Evolutionary conservation across 257 asterid species (phyloP), one percentile per base, ranked within the genome.

Genomic region (Rauvolfia tetraphylla): DNA sequence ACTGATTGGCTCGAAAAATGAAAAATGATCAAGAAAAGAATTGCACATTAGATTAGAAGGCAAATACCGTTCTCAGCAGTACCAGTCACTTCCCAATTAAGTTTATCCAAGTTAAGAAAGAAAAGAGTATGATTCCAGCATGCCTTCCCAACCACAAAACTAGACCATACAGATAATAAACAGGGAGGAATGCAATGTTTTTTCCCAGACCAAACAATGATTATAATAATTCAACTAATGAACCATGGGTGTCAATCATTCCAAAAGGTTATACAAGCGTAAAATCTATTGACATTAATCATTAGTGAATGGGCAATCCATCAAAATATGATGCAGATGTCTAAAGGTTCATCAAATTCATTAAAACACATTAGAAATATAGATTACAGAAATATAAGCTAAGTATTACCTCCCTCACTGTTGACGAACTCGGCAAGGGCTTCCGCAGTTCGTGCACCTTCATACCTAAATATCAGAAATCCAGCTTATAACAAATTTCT

Each of bases 401-500:
- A 33, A 62, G 36, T 46, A 70, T 83, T 84, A 94, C 98, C 98
- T 87, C 80, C 97, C 87, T 92, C 98, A 17, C 23, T 82, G 85
- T 94, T 94, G 31, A 94, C 87, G 79, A 74, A 94, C 79, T 87
- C 97, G n/a, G 92, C 81, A 86, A 94, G 93, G 81, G 88, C 91
- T 72, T 94, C 98, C 7, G 92, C 88, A 77, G 84, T 82, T 62
- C 98, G 83, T 84, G 88, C 90, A 77, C 97, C 92, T 86, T 94
- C 95, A 73, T 89, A 94, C 86, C 98, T 94, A 76, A 58, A 42
- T 72, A 69, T 42, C 71, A 56, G 38, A 77, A 77, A 68, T 66
- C 66, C 41, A 29, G 48, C 46, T 80, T 25, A 72, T 74, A 70
- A 81, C 69, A 63, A 58, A n/a, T 23, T 76, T 66, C 63, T 29